A percentile compares a stretch with the other conserved stretches of the same genome.
phyloP scores from a whole-genome alignment of 1,284 basidiomycete species.

The Ganoderma multipileum region DNA sequence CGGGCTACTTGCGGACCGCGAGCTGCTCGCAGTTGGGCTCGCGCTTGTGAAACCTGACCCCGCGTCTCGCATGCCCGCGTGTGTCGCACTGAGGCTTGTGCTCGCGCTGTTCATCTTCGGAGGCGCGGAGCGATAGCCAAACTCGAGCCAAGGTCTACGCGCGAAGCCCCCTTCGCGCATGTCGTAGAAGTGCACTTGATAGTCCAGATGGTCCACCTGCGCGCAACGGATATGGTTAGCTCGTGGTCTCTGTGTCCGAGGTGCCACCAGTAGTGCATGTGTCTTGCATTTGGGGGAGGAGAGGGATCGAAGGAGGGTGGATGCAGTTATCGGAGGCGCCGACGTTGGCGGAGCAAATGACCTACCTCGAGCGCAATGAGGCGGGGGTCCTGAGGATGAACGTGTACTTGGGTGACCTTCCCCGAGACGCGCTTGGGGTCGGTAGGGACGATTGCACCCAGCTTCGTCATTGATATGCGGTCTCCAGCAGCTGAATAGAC shows the following conservation, averaged over 20 bases:
- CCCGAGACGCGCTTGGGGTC: constrained; percentile 43
- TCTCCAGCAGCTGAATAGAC: constrained; percentile 44
- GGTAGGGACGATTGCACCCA: constrained; percentile 39
- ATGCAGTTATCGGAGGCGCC: not conserved
- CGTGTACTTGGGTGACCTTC: constrained; percentile 52
- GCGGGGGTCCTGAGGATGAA: constrained; percentile 48
- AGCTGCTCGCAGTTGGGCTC: constrained; percentile 29
- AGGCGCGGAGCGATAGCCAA: constrained; percentile 47
- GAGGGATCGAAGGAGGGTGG: not conserved
- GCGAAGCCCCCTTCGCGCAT: constrained; percentile 46
- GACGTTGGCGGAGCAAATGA: constrained; percentile 20
- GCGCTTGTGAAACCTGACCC: not conserved
- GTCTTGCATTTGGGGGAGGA: constrained; percentile 6
- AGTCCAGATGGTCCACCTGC: constrained; percentile 56
- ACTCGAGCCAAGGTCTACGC: constrained; percentile 49
- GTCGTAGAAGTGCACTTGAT: constrained; percentile 57
- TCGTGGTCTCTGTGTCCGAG: not conserved
- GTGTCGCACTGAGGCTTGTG: not conserved
- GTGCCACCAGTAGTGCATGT: constrained; percentile 8
- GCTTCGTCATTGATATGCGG: constrained; percentile 42
- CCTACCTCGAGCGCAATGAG: constrained; percentile 56
- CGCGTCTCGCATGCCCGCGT: not conserved
- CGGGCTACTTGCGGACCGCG: constrained; percentile 15
- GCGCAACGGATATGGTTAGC: constrained; percentile 19
- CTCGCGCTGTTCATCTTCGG: constrained; percentile 37